Base-by-base conservation (phyloP, 257 asterid species). In the Petunia axillaris region DNA sequence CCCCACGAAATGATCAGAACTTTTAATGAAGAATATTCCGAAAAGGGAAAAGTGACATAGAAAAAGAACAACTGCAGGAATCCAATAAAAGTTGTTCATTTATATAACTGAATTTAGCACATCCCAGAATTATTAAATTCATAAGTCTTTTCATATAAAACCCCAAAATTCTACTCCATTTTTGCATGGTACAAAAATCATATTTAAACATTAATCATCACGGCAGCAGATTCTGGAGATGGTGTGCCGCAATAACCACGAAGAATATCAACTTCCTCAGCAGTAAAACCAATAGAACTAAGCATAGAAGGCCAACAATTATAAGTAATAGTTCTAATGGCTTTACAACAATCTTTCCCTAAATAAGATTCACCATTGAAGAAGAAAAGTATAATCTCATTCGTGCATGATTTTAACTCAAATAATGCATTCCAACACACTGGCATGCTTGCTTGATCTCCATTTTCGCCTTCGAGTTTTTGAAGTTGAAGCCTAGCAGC, bases 241-340 rank as follows among this genome's bases (percentile, higher is more conserved):
- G 84, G 48, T 0, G 73, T 37, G 5, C 86, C 84, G 71, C 87
- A 82, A 44, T 86, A 76, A 67, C 81, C 80, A 37, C 80, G 57
- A 39, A 82, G 82, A 58, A 86, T 35, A 76, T 80, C 87, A 2
- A 81, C 86, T 78, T 84, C 86, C 60, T 84, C 85, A 4, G 87
- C 82, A 6, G 86, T 86, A 40, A 65, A 86, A 7, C 89, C 89
- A 10, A 86, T 35, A 0, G 89, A 71, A 76, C 80, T 76, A 54
- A 86, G 86, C 87, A 86, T 86, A 74, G 83, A 54, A 16, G 87
- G 87, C 89, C 87, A 86, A 35, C 89, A 86, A 1, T 73, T 41
- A 35, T 76, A 76, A 10, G 84, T 77, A 3, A 80, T 82, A 4
- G 79, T 52, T 0, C 85, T 57, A 8, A 86, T 84, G 36, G 81